Evolutionary conservation across 2,329 filamentous ascomycete genomes (phyloP).

Genomic region (Neobulgaria alba): DNA sequence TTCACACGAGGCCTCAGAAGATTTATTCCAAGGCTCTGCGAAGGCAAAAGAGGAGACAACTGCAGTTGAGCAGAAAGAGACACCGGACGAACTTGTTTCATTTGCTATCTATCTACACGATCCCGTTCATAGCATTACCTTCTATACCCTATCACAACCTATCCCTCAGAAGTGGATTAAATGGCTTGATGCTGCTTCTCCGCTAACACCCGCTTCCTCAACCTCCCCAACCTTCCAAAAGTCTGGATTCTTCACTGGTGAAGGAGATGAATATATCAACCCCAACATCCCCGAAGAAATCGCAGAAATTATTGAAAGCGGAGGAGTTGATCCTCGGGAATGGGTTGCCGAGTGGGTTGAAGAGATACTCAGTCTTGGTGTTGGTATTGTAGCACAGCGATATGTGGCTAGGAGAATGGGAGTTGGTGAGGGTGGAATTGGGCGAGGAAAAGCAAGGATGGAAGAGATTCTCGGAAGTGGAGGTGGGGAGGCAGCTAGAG

Average conservation of each 20-base stretch:
- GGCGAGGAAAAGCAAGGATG: slow-evolving; percentile 51
- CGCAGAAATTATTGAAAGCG: slow-evolving; percentile 67
- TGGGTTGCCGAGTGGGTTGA: slow-evolving; percentile 98
- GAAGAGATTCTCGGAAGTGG: slow-evolving; percentile 48
- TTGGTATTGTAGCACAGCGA: slow-evolving; percentile 83
- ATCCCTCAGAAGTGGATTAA: slow-evolving; percentile 79
- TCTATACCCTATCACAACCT: slow-evolving; percentile 72
- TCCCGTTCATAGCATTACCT: slow-evolving; percentile 84
- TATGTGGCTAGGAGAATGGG: slow-evolving; percentile 96
- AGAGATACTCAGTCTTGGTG: slow-evolving; percentile 67
- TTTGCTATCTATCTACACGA: slow-evolving; percentile 79
- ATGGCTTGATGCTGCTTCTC: slow-evolving; percentile 77
- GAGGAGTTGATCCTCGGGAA: slow-evolving; percentile 81
- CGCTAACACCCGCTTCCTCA: slow-evolving; percentile 40
- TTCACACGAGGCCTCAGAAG: slow-evolving; percentile 50
- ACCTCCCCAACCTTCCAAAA: slow-evolving; percentile 21
- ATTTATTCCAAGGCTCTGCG: slow-evolving; percentile 57
- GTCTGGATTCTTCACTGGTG: slow-evolving; percentile 31
- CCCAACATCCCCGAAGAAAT: slow-evolving; percentile 72
- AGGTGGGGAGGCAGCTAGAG: slow-evolving; percentile 50
- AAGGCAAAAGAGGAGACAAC: slow-evolving; percentile 47
- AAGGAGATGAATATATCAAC: slow-evolving; percentile 37
- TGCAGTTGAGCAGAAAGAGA: slow-evolving; percentile 41
- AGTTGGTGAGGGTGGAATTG: slow-evolving; percentile 69
- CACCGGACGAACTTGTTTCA: slow-evolving; percentile 52